Evolutionary conservation across 176 grass and related monocot genomes (phyloP), one percentile per base, ranked within the genome.

Genomic region (Ensete glaucum): DNA sequence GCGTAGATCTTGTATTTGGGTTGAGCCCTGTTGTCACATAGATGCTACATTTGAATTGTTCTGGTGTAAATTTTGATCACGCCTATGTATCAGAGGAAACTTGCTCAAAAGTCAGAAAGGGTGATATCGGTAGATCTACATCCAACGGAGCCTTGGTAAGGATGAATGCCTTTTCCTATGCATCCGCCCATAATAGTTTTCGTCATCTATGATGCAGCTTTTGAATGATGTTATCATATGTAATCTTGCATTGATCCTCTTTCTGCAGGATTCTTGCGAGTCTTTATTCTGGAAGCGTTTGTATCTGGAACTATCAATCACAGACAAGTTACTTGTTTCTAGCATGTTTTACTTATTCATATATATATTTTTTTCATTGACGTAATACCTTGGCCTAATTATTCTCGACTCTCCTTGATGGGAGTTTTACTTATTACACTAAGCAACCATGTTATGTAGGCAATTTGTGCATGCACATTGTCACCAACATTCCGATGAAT

Each of bases 301-400:
- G 95, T 91, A 98, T 98, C 67, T 98, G 95, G 95, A 92, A 93
- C 79, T 98, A 93, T 74, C 94, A 98, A 73, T 85, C 94, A 50
- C 90, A 98, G 88, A 90, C 82, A 89, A 82, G 79, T 75, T 54
- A 63, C 68, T 73, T 22, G 50, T 62, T 20, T 17, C 53, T 16
- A 11, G 11, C 12, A 26, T 62, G 19, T 64, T 54, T 19, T 52
- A 4, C 64, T 13, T 48, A 29, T 29, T 29, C 27, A 29, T 29
- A 29, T 29, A 29, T 29, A 29, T n/a, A n/a, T n/a, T n/a, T n/a
- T n/a, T 27, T 1, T 27, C 27, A 29, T 29, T 29, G 27, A 29
- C 2, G 27, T 29, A 29, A 2, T 23, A 15, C 66, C 49, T 69
- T 26, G 62, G 22, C 6, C 15, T 50, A 50, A 17, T 70, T 0